A percentile compares a stretch with the other conserved stretches of the same genome.
Conservation (phyloP, 768 basidiomycete species). For the Rhodotorula graminis region DNA sequence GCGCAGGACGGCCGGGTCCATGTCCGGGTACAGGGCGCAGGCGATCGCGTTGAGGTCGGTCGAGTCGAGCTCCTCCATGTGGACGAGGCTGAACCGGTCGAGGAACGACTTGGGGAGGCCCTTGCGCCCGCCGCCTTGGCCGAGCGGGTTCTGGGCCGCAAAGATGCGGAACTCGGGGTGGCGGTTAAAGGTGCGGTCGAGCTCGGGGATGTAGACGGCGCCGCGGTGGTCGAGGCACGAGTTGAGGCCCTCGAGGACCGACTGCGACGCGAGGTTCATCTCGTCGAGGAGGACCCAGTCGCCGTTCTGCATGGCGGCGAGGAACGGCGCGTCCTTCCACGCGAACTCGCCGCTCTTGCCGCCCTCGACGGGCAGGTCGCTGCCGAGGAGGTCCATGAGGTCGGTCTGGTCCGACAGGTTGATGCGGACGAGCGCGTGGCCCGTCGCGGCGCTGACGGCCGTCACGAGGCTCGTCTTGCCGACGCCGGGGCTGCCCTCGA, state of each 20-base stretch:
- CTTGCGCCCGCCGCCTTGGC: slow-evolving; percentile 94
- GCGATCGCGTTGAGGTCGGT: slow-evolving; percentile 75
- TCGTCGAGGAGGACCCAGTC: slow-evolving; percentile 98
- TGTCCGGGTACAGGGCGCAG: slow-evolving; percentile 63
- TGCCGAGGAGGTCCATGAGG: slow-evolving; percentile 89
- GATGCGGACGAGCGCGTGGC: slow-evolving; percentile 79
- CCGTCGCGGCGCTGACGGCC: slow-evolving; percentile 74
- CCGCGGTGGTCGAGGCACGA: slow-evolving; percentile 94
- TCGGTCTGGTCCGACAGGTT: slow-evolving; percentile 98
- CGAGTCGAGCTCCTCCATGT: slow-evolving; percentile 74
- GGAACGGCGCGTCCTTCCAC: slow-evolving; percentile 96
- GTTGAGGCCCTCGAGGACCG: slow-evolving; percentile 93
- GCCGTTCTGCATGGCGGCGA: slow-evolving; percentile 86
- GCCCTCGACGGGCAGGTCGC: slow-evolving; percentile 90
- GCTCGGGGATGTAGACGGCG: slow-evolving; percentile 87
- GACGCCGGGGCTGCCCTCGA: slow-evolving; percentile 97
- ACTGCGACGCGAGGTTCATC: slow-evolving; percentile 97
- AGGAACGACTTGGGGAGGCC: slow-evolving; percentile 95
- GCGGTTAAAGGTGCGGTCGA: slow-evolving; percentile 76
- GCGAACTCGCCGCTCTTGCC: slow-evolving; percentile 86
- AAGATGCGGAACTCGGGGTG: slow-evolving; percentile 96
- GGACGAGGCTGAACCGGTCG: slow-evolving; percentile 97
- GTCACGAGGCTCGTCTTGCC: slow-evolving; percentile 92
- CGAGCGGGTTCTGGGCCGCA: slow-evolving; percentile 92
- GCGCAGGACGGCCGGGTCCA: slow-evolving; percentile 56